Evolutionary conservation across 345 rosid species (phyloP).

Genomic region (Brassica rapa): DNA sequence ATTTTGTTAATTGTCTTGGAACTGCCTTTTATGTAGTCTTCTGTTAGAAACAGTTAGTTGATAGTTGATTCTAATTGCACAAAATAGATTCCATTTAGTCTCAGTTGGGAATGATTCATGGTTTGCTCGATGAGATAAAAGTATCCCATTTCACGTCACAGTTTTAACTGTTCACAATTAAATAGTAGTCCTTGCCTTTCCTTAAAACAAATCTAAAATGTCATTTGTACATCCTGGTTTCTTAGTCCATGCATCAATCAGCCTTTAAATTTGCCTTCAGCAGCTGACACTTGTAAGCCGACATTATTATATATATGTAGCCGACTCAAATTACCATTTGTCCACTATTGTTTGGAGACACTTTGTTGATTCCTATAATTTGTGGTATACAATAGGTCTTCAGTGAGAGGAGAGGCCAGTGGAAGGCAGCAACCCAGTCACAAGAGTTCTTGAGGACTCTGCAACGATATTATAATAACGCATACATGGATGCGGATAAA

Average conservation of each 20-base stretch:
- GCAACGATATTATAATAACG: constrained; percentile 93
- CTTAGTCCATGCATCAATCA: constrained; percentile 9
- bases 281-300: not conserved
- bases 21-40: constrained; percentile 5
- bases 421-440: constrained; percentile 98
- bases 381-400: constrained; percentile 63
- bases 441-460: constrained; percentile 97
- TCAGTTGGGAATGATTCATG: constrained; percentile 1
- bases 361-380: constrained; percentile 22
- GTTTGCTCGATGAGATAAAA: not conserved
- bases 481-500: constrained; percentile 93
- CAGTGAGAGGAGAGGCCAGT: constrained; percentile 92
- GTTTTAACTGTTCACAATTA: not conserved
- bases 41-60: constrained; percentile 11
- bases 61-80: constrained; percentile 6
- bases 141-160: not conserved
- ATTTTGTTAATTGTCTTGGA: constrained; percentile 5
- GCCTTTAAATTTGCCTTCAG: not conserved
- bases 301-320: not conserved
- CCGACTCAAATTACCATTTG: constrained; percentile 11
- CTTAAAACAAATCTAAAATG: not conserved
- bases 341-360: constrained; percentile 11
- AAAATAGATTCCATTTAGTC: constrained; percentile 7
- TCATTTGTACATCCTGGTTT: not conserved
- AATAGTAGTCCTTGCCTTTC: not conserved